Base-by-base conservation (phyloP, 805 yeast species). In the Schizosaccharomyces lindneri region DNA sequence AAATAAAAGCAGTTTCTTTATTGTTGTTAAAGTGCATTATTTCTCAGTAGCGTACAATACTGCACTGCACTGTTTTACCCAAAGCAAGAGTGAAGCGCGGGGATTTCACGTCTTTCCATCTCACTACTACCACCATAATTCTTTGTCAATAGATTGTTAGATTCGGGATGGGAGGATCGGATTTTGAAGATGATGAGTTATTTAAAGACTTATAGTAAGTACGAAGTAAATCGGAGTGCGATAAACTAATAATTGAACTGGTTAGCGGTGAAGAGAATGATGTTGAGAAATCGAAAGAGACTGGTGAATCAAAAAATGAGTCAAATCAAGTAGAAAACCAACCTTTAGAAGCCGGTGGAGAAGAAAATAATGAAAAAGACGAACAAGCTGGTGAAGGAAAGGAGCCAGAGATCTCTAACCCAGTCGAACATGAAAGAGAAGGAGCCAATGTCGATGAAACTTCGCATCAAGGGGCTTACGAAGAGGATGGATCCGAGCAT, bases 391-490 rank as follows among this genome's bases (percentile, higher is more conserved):
- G 51, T 7, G 51, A 46, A 46, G 51, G n/a, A 46, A n/a, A n/a
- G 11, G 48, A 24, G 27, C 9, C 51, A 19, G 24, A 46, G 51
- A 46, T 24, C 2, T 55, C 59, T 4, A 27, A 29, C 41, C 36
- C 21, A 29, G 29, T 3, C 15, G 6, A 55, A 19, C 21, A 5
- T 2, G 64, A 57, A 65, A 69, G 71, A 64, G 74, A 71, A 29
- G 73, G 68, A 39, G 75, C 71, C 61, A 66, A 63, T 59, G 61
- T 61, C 57, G 59, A 60, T 61, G 55, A 63, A 24, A 62, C 63
- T 15, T 73, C 73, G 62, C 72, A 66, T 57, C 65, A 65, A 41
- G 65, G 64, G 59, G 70, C 72, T 62, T 75, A 67, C 59, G 66
- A 66, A 61, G 63, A 51, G 55, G 55, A 43, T 32, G 61, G 27